Evolutionary conservation across 2,329 filamentous ascomycete genomes (phyloP).

Genomic region (Knufia petricola): DNA sequence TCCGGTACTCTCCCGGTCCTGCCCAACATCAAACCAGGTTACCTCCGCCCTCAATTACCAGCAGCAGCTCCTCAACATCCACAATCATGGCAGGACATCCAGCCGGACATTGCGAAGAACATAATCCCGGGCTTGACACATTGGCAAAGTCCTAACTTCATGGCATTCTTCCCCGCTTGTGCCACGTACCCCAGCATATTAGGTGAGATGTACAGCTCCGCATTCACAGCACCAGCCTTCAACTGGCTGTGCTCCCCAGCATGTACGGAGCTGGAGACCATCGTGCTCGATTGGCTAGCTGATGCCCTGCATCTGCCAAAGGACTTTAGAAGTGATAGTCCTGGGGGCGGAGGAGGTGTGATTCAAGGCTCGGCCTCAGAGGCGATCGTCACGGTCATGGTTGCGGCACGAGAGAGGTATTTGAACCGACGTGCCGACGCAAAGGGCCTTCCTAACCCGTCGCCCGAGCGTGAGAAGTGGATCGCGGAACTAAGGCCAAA

Average conservation of each 20-base stretch:
- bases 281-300: slow-evolving; percentile 86
- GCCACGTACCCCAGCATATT: slow-evolving; percentile 75
- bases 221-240: slow-evolving; percentile 84
- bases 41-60: slow-evolving; percentile 72
- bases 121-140: slow-evolving; percentile 90
- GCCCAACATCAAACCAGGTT: slow-evolving; percentile 72
- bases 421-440: slow-evolving; percentile 50
- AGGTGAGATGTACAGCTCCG: slow-evolving; percentile 82
- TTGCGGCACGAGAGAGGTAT: slow-evolving; percentile 75
- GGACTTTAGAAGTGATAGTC: slow-evolving; percentile 62
- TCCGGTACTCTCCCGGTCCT: slow-evolving; percentile 54
- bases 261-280: slow-evolving; percentile 84
- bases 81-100: slow-evolving; percentile 66
- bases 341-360: slow-evolving; percentile 66
- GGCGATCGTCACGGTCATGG: slow-evolving; percentile 75
- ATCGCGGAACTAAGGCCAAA: slow-evolving; percentile 56
- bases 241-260: slow-evolving; percentile 95
- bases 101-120: slow-evolving; percentile 70
- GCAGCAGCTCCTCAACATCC: slow-evolving; percentile 55
- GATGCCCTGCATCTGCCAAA: slow-evolving; percentile 63
- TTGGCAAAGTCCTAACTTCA: slow-evolving; percentile 90
- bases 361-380: slow-evolving; percentile 88
- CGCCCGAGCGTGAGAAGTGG: slow-evolving; percentile 57
- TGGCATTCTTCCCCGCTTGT: slow-evolving; percentile 86
- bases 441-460: slow-evolving; percentile 36